Evolutionary conservation across 73 alveolate species (phyloP), one percentile per base, ranked within the genome.

Genomic region (Symbiodinium natans): DNA sequence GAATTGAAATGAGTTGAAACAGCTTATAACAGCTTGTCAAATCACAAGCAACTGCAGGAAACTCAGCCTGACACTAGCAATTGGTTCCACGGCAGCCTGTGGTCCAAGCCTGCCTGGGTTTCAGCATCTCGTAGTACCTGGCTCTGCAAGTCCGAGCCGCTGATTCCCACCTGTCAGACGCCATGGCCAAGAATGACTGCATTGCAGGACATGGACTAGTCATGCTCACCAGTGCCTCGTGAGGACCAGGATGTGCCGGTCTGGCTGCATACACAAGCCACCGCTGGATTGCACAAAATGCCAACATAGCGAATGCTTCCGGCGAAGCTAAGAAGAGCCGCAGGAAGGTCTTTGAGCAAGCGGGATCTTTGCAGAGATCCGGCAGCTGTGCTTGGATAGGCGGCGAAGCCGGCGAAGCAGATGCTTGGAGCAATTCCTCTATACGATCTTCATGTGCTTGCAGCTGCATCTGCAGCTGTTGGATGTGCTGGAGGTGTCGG

Each of bases 361-460:
- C 15, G 3, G 17, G 15, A 7, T 63, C 39, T 25, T 23, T 9
- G 39, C 7, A 46, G 59, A 6, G 59, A 9, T 46, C 59, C 6
- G n/a, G 59, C 6, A 9, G 21, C 59, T 46, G 59, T 46, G 59
- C 59, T 13, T 13, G 59, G 21, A 46, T 46, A n/a, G n/a, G n/a
- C n/a, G n/a, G n/a, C n/a, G n/a, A n/a, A 52, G 68, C 5, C 11
- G 56, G 19, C n/a, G n/a, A n/a, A n/a, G n/a, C n/a, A 5, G 56
- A 43, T 56, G 74, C 77, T 29, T 23, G 10, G 7, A 29, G 29
- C 39, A 90, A 88, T 41, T 90, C 97, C 9, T 75, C 75, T 6
- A 90, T 90, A 19, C 97, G 97, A 2, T 90, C 88, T 25, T 90
- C 97, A 1, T 85, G 74, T n/a, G 42, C 88, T 39, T 90, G 97